Percentiles rank a stretch among this genome's conserved stretches.
Evolutionary conservation across 148 eudicot genomes (phyloP).

Genomic region (Fagopyrum tataricum): DNA sequence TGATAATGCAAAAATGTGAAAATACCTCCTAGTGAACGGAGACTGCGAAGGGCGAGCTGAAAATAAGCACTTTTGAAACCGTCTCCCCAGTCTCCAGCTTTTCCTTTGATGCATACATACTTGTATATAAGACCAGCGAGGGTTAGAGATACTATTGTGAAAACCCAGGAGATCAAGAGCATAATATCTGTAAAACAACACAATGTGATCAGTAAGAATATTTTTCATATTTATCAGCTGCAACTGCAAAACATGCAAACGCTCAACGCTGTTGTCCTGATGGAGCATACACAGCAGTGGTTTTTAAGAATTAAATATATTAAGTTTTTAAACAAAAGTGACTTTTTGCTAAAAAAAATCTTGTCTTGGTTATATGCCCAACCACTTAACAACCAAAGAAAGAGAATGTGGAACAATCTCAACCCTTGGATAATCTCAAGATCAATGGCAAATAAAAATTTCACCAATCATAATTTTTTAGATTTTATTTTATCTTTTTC

Average conservation of each 20-base stretch:
- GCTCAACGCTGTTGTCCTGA: background rate
- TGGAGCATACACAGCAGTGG: too few relatives aligned
- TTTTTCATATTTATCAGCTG: background rate
- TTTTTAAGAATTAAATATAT: too few relatives aligned
- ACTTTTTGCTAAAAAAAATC: too few relatives aligned
- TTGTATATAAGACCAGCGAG: slow-evolving; percentile 92
- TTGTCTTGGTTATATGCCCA: too few relatives aligned
- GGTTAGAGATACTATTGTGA: slow-evolving; percentile 86
- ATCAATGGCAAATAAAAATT: too few relatives aligned
- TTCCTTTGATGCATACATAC: slow-evolving; percentile 87
- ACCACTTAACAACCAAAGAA: too few relatives aligned
- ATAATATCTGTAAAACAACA: slow-evolving; percentile 69
- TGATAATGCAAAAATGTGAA: background rate
- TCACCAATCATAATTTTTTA: too few relatives aligned
- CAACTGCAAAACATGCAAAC: background rate
- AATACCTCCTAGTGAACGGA: slow-evolving; percentile 90
- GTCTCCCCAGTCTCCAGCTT: slow-evolving; percentile 99
- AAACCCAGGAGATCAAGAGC: slow-evolving; percentile 97
- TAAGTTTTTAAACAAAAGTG: too few relatives aligned
- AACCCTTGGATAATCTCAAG: too few relatives aligned
- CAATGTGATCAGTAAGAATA: background rate
- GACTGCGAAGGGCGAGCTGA: slow-evolving; percentile 96
- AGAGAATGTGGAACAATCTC: too few relatives aligned
- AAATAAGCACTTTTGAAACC: slow-evolving; percentile 99
- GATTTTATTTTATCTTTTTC: too few relatives aligned